A percentile compares a stretch with the other conserved stretches of the same genome.
phyloP scores from a whole-genome alignment of 1,284 basidiomycete genomes.

The Rhodotorula sp. region DNA sequence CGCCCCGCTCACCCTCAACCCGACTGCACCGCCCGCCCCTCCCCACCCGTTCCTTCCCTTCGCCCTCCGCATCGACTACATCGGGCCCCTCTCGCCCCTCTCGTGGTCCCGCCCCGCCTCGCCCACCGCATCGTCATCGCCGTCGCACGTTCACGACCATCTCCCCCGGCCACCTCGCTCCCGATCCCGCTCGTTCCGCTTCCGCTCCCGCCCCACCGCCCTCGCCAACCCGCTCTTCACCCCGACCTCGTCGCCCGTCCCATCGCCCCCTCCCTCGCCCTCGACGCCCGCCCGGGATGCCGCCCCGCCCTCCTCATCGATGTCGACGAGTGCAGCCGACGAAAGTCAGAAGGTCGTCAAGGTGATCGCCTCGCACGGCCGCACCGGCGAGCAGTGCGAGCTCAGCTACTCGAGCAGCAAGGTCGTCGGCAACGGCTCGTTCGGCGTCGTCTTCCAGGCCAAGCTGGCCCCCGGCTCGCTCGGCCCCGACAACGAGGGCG shows the following conservation, averaged over 20 bases:
- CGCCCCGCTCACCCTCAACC: slow-evolving; percentile 29
- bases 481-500: slow-evolving; percentile 43
- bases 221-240: background rate
- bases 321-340: slow-evolving; percentile 16
- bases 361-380: slow-evolving; percentile 92
- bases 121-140: background rate
- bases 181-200: slow-evolving; percentile 14
- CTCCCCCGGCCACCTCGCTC: slow-evolving; percentile 19
- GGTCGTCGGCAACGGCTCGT: slow-evolving; percentile 97
- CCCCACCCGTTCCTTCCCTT: slow-evolving; percentile 15
- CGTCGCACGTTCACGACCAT: background rate
- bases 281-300: slow-evolving; percentile 3
- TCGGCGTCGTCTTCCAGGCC: slow-evolving; percentile 92
- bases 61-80: slow-evolving; percentile 24
- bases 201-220: background rate
- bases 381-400: slow-evolving; percentile 82
- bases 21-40: slow-evolving; percentile 4
- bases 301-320: background rate
- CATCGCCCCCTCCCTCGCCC: background rate
- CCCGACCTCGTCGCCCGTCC: slow-evolving; percentile 5
- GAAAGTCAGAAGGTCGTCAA: slow-evolving; percentile 94
- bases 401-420: slow-evolving; percentile 97
- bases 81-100: slow-evolving; percentile 26
- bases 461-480: slow-evolving; percentile 53
- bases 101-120: slow-evolving; percentile 14